Evolutionary conservation across 441 rosid genomes (phyloP).

Genomic region (Adansonia gregorii): DNA sequence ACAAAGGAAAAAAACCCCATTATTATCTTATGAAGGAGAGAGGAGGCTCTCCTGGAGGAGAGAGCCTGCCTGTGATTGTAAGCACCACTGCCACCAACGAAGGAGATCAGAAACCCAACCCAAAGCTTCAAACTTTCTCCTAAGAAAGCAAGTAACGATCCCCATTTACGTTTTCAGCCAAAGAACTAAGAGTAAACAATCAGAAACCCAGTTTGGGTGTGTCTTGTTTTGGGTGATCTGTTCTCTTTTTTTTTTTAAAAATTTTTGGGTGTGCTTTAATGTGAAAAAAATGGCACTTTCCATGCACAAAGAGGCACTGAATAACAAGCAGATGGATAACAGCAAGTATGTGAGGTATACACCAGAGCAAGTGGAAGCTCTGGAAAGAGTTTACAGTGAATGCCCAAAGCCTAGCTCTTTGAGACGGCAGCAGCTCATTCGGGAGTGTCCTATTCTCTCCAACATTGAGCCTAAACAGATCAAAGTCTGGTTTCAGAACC

Average conservation of each 20-base stretch:
- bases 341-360: slow-evolving; percentile 91
- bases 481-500: slow-evolving; percentile 98
- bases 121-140: background rate
- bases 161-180: background rate
- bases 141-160: background rate
- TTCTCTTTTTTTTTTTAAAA: background rate
- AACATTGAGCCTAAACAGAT: slow-evolving; percentile 93
- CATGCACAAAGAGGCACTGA: slow-evolving; percentile 56
- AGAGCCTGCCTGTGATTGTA: slow-evolving; percentile 64
- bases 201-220: slow-evolving; percentile 27
- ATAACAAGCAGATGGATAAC: slow-evolving; percentile 68
- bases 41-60: slow-evolving; percentile 72
- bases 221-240: slow-evolving; percentile 8
- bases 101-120: slow-evolving; percentile 19
- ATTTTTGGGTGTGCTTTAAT: slow-evolving; percentile 2
- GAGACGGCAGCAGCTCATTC: slow-evolving; percentile 85
- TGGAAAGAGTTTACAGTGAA: slow-evolving; percentile 87
- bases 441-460: slow-evolving; percentile 88
- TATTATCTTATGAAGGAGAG: slow-evolving; percentile 53
- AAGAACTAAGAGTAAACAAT: background rate
- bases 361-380: slow-evolving; percentile 95
- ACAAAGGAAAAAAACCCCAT: background rate
- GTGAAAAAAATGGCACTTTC: slow-evolving; percentile 55
- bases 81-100: slow-evolving; percentile 25
- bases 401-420: slow-evolving; percentile 93